Evolutionary conservation across 805 yeast species (phyloP).

Genomic region (Teunomyces barrocoloradensis): DNA sequence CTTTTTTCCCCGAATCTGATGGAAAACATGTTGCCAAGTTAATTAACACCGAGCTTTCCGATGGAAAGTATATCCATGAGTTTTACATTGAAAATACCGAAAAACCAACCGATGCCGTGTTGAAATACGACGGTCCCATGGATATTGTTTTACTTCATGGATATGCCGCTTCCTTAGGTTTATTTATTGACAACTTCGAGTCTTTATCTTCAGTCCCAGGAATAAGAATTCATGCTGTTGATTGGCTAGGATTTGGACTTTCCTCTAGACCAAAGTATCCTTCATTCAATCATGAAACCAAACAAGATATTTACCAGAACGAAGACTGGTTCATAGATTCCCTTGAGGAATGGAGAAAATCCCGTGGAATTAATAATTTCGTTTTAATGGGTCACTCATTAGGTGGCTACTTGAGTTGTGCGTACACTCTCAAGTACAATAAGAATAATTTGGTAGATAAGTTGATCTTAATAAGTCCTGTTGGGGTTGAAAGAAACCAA

Average conservation of each 20-base stretch:
- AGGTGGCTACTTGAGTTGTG: constrained; percentile 44
- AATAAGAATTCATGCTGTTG: constrained; percentile 62
- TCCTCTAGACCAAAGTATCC: constrained; percentile 57
- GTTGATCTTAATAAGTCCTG: constrained; percentile 41
- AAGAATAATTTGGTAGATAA: constrained; percentile 32
- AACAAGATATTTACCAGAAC: constrained; percentile 32
- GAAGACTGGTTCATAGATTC: constrained; percentile 47
- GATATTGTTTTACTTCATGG: constrained; percentile 86
- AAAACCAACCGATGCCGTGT: constrained; percentile 23
- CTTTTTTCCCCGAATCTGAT: constrained; percentile 57
- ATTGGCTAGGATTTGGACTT: constrained; percentile 69
- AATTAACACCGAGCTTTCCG: constrained; percentile 54
- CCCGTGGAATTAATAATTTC: constrained; percentile 33
- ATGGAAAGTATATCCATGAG: constrained; percentile 69
- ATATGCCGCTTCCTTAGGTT: constrained; percentile 87
- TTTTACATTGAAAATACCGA: constrained; percentile 55
- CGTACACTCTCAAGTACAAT: constrained; percentile 42
- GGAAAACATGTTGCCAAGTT: constrained; percentile 45
- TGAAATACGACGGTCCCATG: constrained; percentile 11
- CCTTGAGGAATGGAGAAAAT: constrained; percentile 41
- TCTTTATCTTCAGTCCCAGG: constrained; percentile 48
- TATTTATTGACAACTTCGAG: constrained; percentile 70
- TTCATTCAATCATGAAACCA: constrained; percentile 23
- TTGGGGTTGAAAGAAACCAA: constrained; percentile 39
- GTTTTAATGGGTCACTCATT: constrained; percentile 44